Percentiles rank a stretch among this genome's conserved stretches.
Evolutionary conservation across 1,284 basidiomycete genomes (phyloP).

Genomic region (Moniliophthora roreri): DNA sequence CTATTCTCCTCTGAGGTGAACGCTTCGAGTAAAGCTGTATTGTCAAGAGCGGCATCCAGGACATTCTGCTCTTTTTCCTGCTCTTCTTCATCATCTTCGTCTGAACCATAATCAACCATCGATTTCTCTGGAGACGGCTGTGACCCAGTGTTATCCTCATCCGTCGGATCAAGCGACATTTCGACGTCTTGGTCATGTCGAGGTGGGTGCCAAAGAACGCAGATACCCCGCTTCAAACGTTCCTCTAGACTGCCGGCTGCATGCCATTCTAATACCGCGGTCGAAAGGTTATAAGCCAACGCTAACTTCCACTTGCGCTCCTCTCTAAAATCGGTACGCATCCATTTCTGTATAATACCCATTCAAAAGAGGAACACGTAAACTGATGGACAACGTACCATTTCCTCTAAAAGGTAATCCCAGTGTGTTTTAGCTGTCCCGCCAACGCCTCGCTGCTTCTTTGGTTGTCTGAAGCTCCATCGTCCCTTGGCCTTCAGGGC

Average conservation of each 20-base stretch:
- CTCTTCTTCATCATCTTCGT: constrained; percentile 67
- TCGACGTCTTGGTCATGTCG: constrained; percentile 25
- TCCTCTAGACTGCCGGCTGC: constrained; percentile 65
- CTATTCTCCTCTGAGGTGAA: constrained; percentile 39
- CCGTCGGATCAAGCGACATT: constrained; percentile 25
- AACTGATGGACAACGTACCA: constrained; percentile 57
- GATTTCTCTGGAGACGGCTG: constrained; percentile 17
- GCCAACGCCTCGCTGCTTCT: constrained; percentile 86
- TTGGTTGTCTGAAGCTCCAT: constrained; percentile 96
- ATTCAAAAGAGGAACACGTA: constrained; percentile 1
- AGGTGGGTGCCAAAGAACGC: constrained; percentile 63
- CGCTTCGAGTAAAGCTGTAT: constrained; percentile 48
- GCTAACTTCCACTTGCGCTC: constrained; percentile 93
- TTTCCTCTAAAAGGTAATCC: constrained; percentile 96
- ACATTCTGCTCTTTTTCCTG: constrained; percentile 51
- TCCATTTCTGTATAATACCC: constrained; percentile 75
- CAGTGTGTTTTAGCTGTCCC: constrained; percentile 86
- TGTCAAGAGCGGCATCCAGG: constrained; percentile 53
- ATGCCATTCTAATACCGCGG: constrained; percentile 88
- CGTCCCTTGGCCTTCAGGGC: constrained; percentile 75
- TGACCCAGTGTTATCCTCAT: constrained; percentile 23
- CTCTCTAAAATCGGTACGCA: constrained; percentile 93
- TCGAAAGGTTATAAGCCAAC: constrained; percentile 83
- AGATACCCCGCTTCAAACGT: constrained; percentile 67
- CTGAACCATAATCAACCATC: constrained; percentile 50